Percentiles rank a stretch among this genome's conserved stretches.
These are phyloP conservation scores for Gaeumannomyces sp. DNA, from an alignment of 2,329 filamentous ascomycete genomes.

Conservation along the genomic window DNA sequence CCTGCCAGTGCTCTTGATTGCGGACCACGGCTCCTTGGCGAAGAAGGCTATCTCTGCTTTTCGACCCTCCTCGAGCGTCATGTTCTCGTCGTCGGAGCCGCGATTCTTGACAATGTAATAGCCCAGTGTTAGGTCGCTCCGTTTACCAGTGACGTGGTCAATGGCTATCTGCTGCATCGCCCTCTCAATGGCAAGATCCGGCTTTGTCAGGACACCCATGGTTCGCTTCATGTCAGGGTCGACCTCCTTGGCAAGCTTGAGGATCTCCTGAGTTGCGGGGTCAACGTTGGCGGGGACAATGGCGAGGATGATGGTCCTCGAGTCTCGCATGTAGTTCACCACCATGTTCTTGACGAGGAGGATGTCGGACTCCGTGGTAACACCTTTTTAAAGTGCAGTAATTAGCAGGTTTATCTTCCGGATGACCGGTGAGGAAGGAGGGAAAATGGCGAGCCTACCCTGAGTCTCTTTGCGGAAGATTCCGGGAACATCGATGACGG, in stretches of 20 bases:
- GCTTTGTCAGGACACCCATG: constrained; percentile 50
- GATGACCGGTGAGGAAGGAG: too few species aligned
- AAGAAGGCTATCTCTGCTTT: constrained; percentile 33
- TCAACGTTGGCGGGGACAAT: constrained; percentile 35
- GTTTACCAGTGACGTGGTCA: constrained; percentile 35
- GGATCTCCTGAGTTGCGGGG: constrained; percentile 31
- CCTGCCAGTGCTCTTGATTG: constrained; percentile 18
- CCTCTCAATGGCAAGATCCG: constrained; percentile 44
- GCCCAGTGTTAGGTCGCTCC: constrained; percentile 35
- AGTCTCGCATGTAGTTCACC: constrained; percentile 36
- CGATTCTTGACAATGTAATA: constrained; percentile 45
- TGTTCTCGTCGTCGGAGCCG: constrained; percentile 32
- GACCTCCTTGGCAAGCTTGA: constrained; percentile 29
- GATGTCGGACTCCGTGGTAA: constrained; percentile 40
- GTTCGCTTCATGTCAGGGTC: constrained; percentile 37
- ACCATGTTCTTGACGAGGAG: constrained; percentile 41
- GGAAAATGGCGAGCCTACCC: constrained; percentile 18
- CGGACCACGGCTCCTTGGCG: constrained; percentile 27
- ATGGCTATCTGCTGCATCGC: constrained; percentile 31
- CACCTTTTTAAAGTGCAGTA: constrained; percentile 17
- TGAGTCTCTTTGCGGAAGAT: constrained; percentile 38
- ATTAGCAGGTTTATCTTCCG: constrained; percentile 7
- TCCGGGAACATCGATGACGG: constrained; percentile 48
- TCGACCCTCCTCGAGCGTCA: constrained; percentile 25
- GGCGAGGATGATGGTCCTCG: constrained; percentile 46